These are phyloP conservation scores for Pestalotiopsis sp. DNA, from an alignment of 2,329 filamentous ascomycete species.

Conservation along the genomic window DNA sequence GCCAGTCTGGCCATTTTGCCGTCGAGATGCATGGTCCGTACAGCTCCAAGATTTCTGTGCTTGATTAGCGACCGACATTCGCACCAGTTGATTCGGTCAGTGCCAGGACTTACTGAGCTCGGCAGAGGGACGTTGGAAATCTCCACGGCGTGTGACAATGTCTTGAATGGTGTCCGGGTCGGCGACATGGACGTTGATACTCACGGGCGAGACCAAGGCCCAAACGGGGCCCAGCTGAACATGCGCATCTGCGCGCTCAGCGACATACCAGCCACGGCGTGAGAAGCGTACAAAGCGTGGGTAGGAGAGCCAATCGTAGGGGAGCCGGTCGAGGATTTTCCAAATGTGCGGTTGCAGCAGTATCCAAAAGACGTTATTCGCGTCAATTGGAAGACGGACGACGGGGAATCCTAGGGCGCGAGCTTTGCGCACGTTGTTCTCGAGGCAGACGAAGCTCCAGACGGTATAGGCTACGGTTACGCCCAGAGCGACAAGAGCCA, in stretches of 20 bases:
- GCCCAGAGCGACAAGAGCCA: not conserved
- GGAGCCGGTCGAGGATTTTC: constrained; percentile 22
- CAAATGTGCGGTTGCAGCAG: constrained; percentile 25
- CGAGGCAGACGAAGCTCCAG: not conserved
- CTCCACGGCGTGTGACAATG: constrained; percentile 20
- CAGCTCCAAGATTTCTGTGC: constrained; percentile 22
- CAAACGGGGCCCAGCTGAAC: constrained; percentile 24
- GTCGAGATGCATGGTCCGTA: constrained; percentile 33
- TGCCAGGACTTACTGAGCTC: constrained; percentile 18
- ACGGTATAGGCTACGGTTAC: not conserved
- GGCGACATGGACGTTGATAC: constrained; percentile 21
- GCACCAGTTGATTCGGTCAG: too few species aligned
- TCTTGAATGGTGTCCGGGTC: constrained; percentile 26
- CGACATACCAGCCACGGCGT: constrained; percentile 26
- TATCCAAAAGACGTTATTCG: constrained; percentile 25
- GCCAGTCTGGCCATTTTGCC: constrained; percentile 29
- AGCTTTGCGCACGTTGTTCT: constrained; percentile 19
- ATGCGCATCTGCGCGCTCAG: constrained; percentile 15
- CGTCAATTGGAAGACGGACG: constrained; percentile 25
- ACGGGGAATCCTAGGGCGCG: constrained; percentile 20
- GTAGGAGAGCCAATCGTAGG: constrained; percentile 23
- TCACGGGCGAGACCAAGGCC: constrained; percentile 25
- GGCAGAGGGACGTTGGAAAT: constrained; percentile 25
- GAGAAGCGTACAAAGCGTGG: constrained; percentile 26
- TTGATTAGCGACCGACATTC: constrained; percentile 5